Evolutionary conservation across 305 asterid species (phyloP).

Genomic region (Fraxinus ornus): DNA sequence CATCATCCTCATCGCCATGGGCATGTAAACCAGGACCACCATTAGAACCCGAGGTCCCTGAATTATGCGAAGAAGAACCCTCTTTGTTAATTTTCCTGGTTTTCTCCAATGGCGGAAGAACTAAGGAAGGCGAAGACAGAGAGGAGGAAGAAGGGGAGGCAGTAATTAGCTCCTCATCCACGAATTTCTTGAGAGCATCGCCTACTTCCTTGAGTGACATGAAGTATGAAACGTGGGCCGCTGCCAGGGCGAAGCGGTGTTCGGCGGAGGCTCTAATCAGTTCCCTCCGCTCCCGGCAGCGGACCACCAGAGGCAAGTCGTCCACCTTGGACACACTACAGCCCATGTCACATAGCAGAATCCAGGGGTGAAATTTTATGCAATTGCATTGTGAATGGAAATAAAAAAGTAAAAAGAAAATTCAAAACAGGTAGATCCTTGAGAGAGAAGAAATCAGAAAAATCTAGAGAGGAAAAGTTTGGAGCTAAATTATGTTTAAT

Average conservation of each 20-base stretch:
- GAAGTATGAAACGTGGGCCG: constrained; percentile 82
- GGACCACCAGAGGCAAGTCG: constrained; percentile 66
- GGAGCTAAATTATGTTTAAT: constrained; percentile 12
- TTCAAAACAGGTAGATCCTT: neutral
- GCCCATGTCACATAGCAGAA: constrained; percentile 51
- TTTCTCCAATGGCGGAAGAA: constrained; percentile 47
- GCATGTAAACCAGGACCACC: constrained; percentile 38
- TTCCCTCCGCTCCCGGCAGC: constrained; percentile 79
- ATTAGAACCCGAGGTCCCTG: constrained; percentile 18
- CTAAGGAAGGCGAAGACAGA: constrained; percentile 66
- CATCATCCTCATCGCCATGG: constrained; percentile 46
- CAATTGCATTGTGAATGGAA: constrained; percentile 38
- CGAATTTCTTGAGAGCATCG: constrained; percentile 77
- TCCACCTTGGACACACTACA: constrained; percentile 80
- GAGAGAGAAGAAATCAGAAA: neutral
- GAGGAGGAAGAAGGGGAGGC: constrained; percentile 54
- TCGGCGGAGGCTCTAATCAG: constrained; percentile 78
- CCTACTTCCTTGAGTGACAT: constrained; percentile 76
- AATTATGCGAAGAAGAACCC: constrained; percentile 25
- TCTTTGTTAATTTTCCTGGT: constrained; percentile 29
- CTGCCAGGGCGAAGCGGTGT: constrained; percentile 84
- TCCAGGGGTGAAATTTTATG: constrained; percentile 1
- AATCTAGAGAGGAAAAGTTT: constrained; percentile 7
- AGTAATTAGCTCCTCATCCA: constrained; percentile 71
- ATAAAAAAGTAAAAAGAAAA: neutral